phyloP scores from a whole-genome alignment of 208 protist species.

The Acanthamoeba castellanii region DNA sequence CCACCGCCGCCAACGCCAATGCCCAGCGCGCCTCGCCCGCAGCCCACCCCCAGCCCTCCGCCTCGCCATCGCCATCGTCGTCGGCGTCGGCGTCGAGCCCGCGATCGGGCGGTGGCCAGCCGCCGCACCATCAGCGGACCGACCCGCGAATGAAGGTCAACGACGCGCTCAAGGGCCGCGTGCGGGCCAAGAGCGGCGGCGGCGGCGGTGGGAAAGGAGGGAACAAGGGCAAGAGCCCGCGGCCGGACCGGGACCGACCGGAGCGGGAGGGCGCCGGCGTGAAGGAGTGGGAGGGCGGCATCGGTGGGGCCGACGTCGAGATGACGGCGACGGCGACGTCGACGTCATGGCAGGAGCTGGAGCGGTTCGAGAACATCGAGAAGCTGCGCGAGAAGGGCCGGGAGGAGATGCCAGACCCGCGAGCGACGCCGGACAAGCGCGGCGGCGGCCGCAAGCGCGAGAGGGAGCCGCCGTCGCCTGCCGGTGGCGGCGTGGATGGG shows the following conservation, averaged over 20 bases:
- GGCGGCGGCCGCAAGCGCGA: background rate
- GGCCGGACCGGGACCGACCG: slow-evolving; percentile 4
- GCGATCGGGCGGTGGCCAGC: too few relatives aligned
- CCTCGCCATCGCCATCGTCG: too few relatives aligned
- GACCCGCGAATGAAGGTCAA: too few relatives aligned
- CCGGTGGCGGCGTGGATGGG: background rate
- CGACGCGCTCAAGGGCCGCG: background rate
- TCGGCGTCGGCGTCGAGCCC: too few relatives aligned
- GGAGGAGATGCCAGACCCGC: background rate
- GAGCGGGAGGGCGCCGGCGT: slow-evolving; percentile 22
- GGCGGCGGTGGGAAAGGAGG: background rate
- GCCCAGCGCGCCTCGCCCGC: background rate
- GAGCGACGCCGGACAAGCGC: background rate
- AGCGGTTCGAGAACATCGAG: slow-evolving; percentile 48
- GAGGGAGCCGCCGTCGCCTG: background rate
- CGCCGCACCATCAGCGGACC: too few relatives aligned
- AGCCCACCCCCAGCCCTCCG: too few relatives aligned
- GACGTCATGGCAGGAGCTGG: slow-evolving; percentile 33
- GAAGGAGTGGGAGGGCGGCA: slow-evolving; percentile 31
- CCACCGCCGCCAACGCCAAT: background rate
- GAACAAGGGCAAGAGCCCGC: background rate
- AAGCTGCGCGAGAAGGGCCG: slow-evolving; percentile 2
- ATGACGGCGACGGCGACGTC: background rate
- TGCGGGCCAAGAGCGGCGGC: background rate
- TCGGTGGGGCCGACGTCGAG: background rate